Evolutionary conservation across 306 rosid genomes (phyloP).

Genomic region (Castanea sativa): DNA sequence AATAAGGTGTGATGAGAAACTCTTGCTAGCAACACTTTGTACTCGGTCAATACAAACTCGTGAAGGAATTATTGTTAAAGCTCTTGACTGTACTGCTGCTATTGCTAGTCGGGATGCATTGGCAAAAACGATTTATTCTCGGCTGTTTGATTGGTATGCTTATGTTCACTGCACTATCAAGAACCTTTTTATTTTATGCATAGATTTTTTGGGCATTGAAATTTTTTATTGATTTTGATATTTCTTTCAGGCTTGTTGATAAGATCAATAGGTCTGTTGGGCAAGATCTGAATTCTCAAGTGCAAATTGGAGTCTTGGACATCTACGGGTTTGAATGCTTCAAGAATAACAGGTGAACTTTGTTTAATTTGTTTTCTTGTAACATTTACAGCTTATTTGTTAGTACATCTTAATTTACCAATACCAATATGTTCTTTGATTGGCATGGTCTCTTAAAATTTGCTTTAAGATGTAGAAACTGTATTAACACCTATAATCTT

Average conservation of each 20-base stretch:
- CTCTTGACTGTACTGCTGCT: slow-evolving; percentile 92
- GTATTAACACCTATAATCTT: not conserved
- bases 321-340: slow-evolving; percentile 98
- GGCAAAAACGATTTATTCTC: slow-evolving; percentile 93
- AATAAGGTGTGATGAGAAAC: slow-evolving; percentile 73
- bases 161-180: slow-evolving; percentile 16
- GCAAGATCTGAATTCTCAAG: slow-evolving; percentile 73
- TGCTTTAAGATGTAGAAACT: not conserved
- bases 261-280: slow-evolving; percentile 91
- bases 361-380: slow-evolving; percentile 19
- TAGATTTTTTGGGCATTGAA: not conserved
- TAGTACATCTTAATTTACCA: not conserved
- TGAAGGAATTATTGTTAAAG: slow-evolving; percentile 87
- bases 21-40: slow-evolving; percentile 71
- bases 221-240: slow-evolving; percentile 12
- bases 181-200: not conserved
- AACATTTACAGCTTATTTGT: not conserved
- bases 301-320: slow-evolving; percentile 92
- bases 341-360: slow-evolving; percentile 75
- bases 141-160: slow-evolving; percentile 85
- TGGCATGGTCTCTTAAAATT: slow-evolving; percentile 2
- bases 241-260: slow-evolving; percentile 85
- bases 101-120: slow-evolving; percentile 84
- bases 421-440: not conserved
- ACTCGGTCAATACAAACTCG: slow-evolving; percentile 90